Conservation (phyloP, 495 filamentous ascomycete species). For the Oidiodendron maius region DNA sequence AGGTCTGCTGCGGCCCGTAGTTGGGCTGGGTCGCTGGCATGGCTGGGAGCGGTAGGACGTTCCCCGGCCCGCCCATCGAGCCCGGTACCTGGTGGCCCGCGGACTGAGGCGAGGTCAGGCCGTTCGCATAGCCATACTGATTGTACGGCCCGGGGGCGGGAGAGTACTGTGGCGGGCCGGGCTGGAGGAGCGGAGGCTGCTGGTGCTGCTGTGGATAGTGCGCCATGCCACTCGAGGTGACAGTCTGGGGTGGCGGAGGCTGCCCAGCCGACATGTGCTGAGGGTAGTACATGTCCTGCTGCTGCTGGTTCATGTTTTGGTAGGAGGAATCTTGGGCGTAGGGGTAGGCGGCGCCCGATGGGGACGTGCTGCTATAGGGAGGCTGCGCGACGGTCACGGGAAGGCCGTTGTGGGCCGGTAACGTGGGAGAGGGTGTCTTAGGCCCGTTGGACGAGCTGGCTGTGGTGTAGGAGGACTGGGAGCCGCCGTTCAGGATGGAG, state of each 20-base stretch:
- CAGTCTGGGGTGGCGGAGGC: slow-evolving; percentile 72
- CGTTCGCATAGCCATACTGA: slow-evolving; percentile 69
- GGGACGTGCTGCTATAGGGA: slow-evolving; percentile 41
- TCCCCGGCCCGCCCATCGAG: slow-evolving; percentile 52
- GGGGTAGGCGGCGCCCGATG: slow-evolving; percentile 42
- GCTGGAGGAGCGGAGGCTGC: slow-evolving; percentile 77
- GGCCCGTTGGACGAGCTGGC: slow-evolving; percentile 50
- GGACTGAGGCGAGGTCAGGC: slow-evolving; percentile 67
- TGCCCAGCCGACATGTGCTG: slow-evolving; percentile 78
- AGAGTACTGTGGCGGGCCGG: slow-evolving; percentile 64
- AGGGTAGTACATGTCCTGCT: slow-evolving; percentile 79
- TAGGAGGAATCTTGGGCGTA: slow-evolving; percentile 39
- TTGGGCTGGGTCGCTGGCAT: slow-evolving; percentile 41
- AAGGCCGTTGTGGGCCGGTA: slow-evolving; percentile 33
- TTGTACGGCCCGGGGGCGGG: slow-evolving; percentile 55
- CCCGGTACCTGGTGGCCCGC: slow-evolving; percentile 61
- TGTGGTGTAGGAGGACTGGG: slow-evolving; percentile 48
- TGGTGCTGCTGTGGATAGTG: slow-evolving; percentile 68
- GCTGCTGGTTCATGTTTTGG: slow-evolving; percentile 78
- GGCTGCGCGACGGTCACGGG: slow-evolving; percentile 40
- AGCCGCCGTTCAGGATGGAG: slow-evolving; percentile 41
- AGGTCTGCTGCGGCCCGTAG: slow-evolving; percentile 51
- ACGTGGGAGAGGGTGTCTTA: slow-evolving; percentile 49
- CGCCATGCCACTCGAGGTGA: slow-evolving; percentile 66
- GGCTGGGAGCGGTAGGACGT: slow-evolving; percentile 64